Percentiles rank a stretch among this genome's conserved stretches.
Evolutionary conservation across 1,284 basidiomycete species (phyloP).

Genomic region (Takashimella koratensis): DNA sequence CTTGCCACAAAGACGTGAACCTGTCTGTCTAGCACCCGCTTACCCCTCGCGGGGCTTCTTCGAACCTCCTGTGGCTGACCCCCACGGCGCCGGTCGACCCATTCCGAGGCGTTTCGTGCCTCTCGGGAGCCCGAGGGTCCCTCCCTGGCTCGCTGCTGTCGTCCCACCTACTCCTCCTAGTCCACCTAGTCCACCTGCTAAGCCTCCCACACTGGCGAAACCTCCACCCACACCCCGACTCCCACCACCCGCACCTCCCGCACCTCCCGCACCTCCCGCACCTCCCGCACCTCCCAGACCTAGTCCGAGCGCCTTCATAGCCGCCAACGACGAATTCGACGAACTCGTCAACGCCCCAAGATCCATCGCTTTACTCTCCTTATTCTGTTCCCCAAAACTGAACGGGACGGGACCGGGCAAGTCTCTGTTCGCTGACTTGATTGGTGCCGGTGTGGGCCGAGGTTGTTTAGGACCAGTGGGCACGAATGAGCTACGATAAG

Average conservation of each 20-base stretch:
- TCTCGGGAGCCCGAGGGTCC: slow-evolving; percentile 16
- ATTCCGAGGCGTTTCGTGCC: slow-evolving; percentile 46
- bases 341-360: slow-evolving; percentile 30
- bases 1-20: background rate
- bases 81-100: slow-evolving; percentile 45
- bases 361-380: slow-evolving; percentile 12
- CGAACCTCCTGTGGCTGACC: too few relatives aligned
- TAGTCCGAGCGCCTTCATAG: slow-evolving; percentile 27
- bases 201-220: too few relatives aligned
- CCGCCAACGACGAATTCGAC: slow-evolving; percentile 24
- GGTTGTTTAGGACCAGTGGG: slow-evolving; percentile 3
- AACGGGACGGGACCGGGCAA: slow-evolving; percentile 39
- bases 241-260: background rate
- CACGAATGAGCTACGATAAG: slow-evolving; percentile 12
- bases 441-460: slow-evolving; percentile 26
- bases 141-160: background rate
- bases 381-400: slow-evolving; percentile 26
- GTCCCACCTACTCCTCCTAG: background rate
- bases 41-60: slow-evolving; percentile 8
- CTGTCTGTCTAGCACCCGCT: background rate
- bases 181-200: background rate
- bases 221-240: slow-evolving; percentile 2
- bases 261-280: background rate
- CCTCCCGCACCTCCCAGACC: background rate
- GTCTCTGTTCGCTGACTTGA: slow-evolving; percentile 33